phyloP scores from a whole-genome alignment of 768 basidiomycete species.

The Amanita subjunquillea region DNA sequence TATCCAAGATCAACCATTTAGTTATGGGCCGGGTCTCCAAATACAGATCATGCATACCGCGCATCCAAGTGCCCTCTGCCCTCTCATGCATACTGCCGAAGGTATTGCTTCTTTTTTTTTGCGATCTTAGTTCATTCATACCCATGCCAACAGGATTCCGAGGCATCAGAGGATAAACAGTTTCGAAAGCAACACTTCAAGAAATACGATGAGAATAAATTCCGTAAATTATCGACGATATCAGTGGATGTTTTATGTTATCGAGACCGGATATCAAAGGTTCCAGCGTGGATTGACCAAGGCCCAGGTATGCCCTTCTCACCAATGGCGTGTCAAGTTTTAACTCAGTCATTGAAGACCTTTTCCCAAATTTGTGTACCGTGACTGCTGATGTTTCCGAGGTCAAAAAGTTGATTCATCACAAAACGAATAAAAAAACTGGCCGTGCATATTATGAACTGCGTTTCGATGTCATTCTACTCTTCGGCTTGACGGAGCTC shows the following conservation, averaged over 20 bases:
- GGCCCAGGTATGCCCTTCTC: conserved; percentile 7
- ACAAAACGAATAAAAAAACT: not conserved
- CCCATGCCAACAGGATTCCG: conserved; percentile 10
- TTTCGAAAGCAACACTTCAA: conserved; percentile 9
- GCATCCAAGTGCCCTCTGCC: not conserved
- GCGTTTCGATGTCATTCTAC: conserved; percentile 28
- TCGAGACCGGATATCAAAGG: conserved; percentile 8
- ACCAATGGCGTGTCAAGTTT: not conserved
- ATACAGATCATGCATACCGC: conserved; percentile 8
- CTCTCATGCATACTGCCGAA: conserved; percentile 9
- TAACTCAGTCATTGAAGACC: not conserved
- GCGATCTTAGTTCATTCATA: not conserved
- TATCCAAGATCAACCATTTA: conserved; percentile 14
- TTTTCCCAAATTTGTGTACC: conserved; percentile 12
- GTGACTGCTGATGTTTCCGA: conserved; percentile 14
- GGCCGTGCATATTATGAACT: conserved; percentile 12
- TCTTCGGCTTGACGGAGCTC: conserved; percentile 34
- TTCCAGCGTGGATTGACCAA: conserved; percentile 10
- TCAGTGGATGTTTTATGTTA: conserved; percentile 10
- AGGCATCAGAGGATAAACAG: conserved; percentile 14
- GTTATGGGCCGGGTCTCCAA: conserved; percentile 10
- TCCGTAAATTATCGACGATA: conserved; percentile 7
- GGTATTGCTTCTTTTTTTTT: not conserved
- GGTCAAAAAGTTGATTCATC: conserved; percentile 1
- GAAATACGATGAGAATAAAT: conserved; percentile 1